A percentile compares a stretch with the other conserved stretches of the same genome.
Conservation (phyloP, 2,329 filamentous ascomycete species). For the Mycosphaerella arachidis region DNA sequence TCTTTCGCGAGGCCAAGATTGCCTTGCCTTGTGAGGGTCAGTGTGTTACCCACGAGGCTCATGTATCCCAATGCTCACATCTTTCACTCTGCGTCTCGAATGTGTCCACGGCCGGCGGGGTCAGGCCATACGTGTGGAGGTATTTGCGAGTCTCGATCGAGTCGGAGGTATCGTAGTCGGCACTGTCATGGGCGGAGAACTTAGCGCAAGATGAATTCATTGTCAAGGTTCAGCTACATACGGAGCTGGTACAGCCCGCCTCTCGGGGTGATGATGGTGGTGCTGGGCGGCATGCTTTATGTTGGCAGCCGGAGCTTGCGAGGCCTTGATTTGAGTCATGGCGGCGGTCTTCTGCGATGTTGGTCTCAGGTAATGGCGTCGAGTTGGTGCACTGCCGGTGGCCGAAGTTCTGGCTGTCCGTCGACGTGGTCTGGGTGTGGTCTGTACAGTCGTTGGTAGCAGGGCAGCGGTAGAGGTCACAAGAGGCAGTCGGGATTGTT, state of each 20-base stretch:
- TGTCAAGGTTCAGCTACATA: constrained; percentile 11
- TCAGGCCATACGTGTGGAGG: constrained; percentile 50
- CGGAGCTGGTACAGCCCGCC: constrained; percentile 28
- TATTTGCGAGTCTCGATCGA: constrained; percentile 47
- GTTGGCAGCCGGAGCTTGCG: constrained; percentile 29
- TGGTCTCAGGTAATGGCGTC: constrained; percentile 1
- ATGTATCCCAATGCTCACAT: constrained; percentile 37
- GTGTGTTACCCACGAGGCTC: constrained; percentile 5
- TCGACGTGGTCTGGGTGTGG: not conserved
- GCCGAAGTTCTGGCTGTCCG: not conserved
- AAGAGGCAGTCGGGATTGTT: not conserved
- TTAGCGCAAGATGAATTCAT: constrained; percentile 11
- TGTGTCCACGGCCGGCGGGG: constrained; percentile 48
- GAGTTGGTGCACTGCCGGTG: not conserved
- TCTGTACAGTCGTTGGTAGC: not conserved
- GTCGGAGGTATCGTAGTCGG: constrained; percentile 49
- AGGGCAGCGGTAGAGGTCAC: not conserved
- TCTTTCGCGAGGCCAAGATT: constrained; percentile 66
- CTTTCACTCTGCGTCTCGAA: constrained; percentile 48
- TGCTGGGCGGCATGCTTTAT: constrained; percentile 31
- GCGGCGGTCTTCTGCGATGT: constrained; percentile 3
- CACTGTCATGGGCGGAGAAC: constrained; percentile 6
- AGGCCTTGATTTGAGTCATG: constrained; percentile 18
- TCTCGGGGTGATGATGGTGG: constrained; percentile 28
- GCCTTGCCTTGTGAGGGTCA: constrained; percentile 57